A percentile compares a stretch with the other conserved stretches of the same genome.
phyloP scores from a whole-genome alignment of 2,329 filamentous ascomycete species.

The Calonectria multiphialidica region DNA sequence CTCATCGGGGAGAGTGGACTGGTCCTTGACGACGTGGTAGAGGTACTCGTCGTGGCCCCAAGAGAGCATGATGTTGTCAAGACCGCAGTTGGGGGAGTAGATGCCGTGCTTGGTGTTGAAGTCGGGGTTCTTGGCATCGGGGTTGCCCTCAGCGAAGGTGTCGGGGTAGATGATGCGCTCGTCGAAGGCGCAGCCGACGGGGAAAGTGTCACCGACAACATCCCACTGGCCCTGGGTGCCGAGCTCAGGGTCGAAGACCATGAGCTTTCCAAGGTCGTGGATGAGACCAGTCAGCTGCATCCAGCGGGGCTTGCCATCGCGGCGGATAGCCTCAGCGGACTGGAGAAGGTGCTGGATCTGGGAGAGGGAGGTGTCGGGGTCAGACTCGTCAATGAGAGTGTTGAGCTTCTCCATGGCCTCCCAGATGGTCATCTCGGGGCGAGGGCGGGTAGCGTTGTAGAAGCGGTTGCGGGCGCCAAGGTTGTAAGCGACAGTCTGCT shows the following conservation, averaged over 20 bases:
- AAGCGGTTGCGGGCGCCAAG: constrained; percentile 76
- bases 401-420: constrained; percentile 94
- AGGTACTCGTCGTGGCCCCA: constrained; percentile 94
- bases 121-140: constrained; percentile 77
- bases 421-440: constrained; percentile 86
- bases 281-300: constrained; percentile 84
- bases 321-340: constrained; percentile 88
- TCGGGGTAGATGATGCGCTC: constrained; percentile 83
- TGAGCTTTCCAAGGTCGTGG: constrained; percentile 84
- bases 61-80: constrained; percentile 89
- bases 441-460: constrained; percentile 68
- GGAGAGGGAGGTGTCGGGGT: constrained; percentile 87
- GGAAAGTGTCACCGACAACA: constrained; percentile 89
- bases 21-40: constrained; percentile 88
- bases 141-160: constrained; percentile 78
- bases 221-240: constrained; percentile 89
- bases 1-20: constrained; percentile 83
- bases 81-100: constrained; percentile 81
- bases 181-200: constrained; percentile 82
- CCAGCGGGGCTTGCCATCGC: constrained; percentile 86
- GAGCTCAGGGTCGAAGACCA: constrained; percentile 78
- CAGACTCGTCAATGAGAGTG: constrained; percentile 89
- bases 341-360: constrained; percentile 94
- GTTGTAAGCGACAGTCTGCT: constrained; percentile 88
- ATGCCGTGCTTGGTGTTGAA: constrained; percentile 85